Base-by-base conservation (phyloP, 1,139 yeast genomes). In the Barnettozyma hawaiiensis region DNA sequence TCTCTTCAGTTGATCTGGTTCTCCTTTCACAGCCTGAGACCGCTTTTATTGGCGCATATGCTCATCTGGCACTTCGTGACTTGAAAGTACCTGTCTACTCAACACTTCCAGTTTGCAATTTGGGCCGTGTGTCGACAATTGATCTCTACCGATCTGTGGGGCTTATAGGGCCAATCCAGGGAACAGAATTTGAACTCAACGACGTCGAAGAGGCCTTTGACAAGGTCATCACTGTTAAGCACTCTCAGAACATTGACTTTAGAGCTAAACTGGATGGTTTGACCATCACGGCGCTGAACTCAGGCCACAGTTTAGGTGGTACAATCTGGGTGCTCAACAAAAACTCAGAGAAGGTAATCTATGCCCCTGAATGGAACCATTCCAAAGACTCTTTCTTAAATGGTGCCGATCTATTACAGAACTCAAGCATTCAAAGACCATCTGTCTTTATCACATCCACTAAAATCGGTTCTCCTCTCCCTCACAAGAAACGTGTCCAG, bases 311-410 rank as follows among this genome's bases (percentile, higher is more conserved):
- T 0, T 71, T 94, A 31, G 99, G 99, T 45, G 97, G 98, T 8
- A 80, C 67, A 19, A 56, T 65, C 43, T 92, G 97, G 97, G 67
- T 83, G 36, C 65, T 90, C 20, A 74, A 77, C 42, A 80, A 80
- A 50, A 80, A 84, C 51, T 75, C 82, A 21, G 97, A 92, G 51
- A 84, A 82, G 49, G 69, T 89, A 15, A 70, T 92, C 3, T 87
- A 89, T 62, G 96, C 97, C 0, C 92, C 95, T 4, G 81, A 86
- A 38, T 92, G 98, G 97, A 90, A 90, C 60, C 98, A 92, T 61
- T 82, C 97, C 1, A 79, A 80, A 49, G 97, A 92, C 56, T 75
- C 86, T 0, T 90, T 89, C 55, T 66, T 92, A 44, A 85, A 84
- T 53, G 77, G 85, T 44, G 92, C 97, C n/a, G 78, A 83, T 14